phyloP scores from a whole-genome alignment of 495 filamentous ascomycete genomes.

The Neurospora terricola region DNA sequence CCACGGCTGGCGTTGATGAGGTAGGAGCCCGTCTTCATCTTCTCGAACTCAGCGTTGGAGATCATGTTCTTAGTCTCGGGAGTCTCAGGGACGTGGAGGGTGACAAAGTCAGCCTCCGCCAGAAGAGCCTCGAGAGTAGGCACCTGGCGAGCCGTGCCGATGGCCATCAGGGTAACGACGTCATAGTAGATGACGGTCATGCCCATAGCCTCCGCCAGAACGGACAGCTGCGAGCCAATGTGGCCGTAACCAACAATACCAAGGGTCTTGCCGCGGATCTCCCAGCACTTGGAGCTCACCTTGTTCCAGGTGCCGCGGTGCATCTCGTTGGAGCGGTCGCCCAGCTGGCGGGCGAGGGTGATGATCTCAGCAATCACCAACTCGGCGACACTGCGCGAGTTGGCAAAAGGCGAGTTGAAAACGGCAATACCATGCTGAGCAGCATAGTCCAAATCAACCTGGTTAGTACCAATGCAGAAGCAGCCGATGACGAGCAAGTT shows the following conservation, averaged over 20 bases:
- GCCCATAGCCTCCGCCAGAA: constrained; percentile 93
- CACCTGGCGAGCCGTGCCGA: constrained; percentile 81
- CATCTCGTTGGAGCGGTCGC: constrained; percentile 90
- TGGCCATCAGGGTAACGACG: constrained; percentile 80
- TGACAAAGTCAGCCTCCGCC: constrained; percentile 77
- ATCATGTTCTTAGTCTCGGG: constrained; percentile 91
- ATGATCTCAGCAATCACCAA: constrained; percentile 93
- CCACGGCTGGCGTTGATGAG: constrained; percentile 94
- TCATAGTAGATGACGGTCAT: constrained; percentile 97
- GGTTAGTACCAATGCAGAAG: constrained; percentile 99
- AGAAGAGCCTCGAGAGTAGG: constrained; percentile 67
- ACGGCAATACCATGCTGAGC: constrained; percentile 89
- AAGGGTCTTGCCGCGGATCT: constrained; percentile 93
- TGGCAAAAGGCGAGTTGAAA: constrained; percentile 98
- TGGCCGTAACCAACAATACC: constrained; percentile 97
- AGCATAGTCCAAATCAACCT: constrained; percentile 89
- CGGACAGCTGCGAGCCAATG: constrained; percentile 93
- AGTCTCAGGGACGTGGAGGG: constrained; percentile 87
- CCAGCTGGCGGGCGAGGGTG: constrained; percentile 77
- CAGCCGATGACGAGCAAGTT: constrained; percentile 94
- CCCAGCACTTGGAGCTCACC: constrained; percentile 92
- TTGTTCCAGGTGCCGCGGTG: constrained; percentile 97
- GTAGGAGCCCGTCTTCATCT: constrained; percentile 89
- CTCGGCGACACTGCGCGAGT: constrained; percentile 94
- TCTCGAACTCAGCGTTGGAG: constrained; percentile 58